A percentile compares a stretch with the other conserved stretches of the same genome.
Evolutionary conservation across 2,329 filamentous ascomycete genomes (phyloP).

Genomic region (Arthrobotrys megalospora): DNA sequence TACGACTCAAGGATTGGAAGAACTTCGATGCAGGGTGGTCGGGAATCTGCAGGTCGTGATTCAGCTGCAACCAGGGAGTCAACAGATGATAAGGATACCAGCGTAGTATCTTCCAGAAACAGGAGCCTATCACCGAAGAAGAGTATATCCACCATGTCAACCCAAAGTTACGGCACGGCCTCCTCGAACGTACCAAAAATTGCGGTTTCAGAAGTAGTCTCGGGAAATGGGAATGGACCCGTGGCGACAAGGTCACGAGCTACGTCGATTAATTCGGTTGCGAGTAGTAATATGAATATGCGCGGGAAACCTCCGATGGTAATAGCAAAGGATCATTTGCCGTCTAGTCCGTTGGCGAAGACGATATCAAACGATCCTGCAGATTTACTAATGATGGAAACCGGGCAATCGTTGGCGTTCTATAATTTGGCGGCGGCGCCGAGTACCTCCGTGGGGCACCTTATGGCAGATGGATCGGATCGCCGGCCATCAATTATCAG

Average conservation of each 20-base stretch:
- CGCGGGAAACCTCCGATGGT: slow-evolving; percentile 15
- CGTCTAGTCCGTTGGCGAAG: slow-evolving; percentile 46
- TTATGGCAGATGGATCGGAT: slow-evolving; percentile 68
- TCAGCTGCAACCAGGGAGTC: slow-evolving; percentile 40
- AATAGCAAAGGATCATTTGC: slow-evolving; percentile 35
- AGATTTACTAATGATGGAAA: slow-evolving; percentile 49
- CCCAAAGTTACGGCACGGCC: slow-evolving; percentile 55
- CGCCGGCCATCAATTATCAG: slow-evolving; percentile 74
- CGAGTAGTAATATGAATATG: slow-evolving; percentile 53
- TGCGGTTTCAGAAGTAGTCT: slow-evolving; percentile 39
- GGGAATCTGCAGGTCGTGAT: slow-evolving; percentile 47
- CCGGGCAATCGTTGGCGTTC: slow-evolving; percentile 55
- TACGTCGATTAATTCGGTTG: slow-evolving; percentile 45
- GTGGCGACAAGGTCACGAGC: slow-evolving; percentile 44
- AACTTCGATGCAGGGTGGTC: slow-evolving; percentile 69
- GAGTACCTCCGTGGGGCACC: slow-evolving; percentile 62
- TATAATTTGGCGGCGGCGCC: slow-evolving; percentile 55
- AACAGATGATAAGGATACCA: slow-evolving; percentile 70
- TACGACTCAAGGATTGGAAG: slow-evolving; percentile 68
- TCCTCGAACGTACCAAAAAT: slow-evolving; percentile 52
- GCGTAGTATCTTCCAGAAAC: slow-evolving; percentile 65
- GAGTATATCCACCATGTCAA: slow-evolving; percentile 64
- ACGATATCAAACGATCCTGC: slow-evolving; percentile 59
- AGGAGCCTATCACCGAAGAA: slow-evolving; percentile 64
- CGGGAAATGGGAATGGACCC: slow-evolving; percentile 50